phyloP scores from a whole-genome alignment of 1,284 basidiomycete species.

The Puccinia hordei region DNA sequence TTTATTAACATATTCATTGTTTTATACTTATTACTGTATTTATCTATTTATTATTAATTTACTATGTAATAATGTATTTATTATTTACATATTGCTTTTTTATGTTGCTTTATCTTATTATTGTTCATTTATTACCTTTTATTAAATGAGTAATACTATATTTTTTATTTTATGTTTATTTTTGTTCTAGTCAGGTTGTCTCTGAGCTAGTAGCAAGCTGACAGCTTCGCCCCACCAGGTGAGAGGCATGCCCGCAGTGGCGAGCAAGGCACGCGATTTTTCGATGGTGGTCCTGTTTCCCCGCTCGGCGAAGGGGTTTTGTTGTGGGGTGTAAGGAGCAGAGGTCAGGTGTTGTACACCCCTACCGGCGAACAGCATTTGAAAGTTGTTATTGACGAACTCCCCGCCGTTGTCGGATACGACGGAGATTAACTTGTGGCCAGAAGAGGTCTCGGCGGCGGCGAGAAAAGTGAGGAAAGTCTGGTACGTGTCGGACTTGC shows the following conservation, averaged over 20 bases:
- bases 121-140: no score
- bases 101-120: no score
- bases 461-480: background rate
- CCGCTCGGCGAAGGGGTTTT: conserved; percentile 41
- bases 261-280: conserved; percentile 56
- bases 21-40: no score
- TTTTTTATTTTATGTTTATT: no score
- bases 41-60: no score
- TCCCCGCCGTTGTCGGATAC: conserved; percentile 59
- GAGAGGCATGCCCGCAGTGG: conserved; percentile 42
- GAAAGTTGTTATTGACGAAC: conserved; percentile 55
- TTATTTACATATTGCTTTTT: no score
- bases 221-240: background rate
- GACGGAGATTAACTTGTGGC: background rate
- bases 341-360: conserved; percentile 59
- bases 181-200: no score
- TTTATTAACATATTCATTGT: no score
- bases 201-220: no score
- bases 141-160: no score
- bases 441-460: background rate
- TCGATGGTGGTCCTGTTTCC: conserved; percentile 57
- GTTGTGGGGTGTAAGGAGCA: conserved; percentile 60
- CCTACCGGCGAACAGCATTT: conserved; percentile 53
- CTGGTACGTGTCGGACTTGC: background rate
- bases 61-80: no score